Base-by-base conservation (phyloP, 352 stramenopile genomes). In the Globisporangium cederbergense region DNA sequence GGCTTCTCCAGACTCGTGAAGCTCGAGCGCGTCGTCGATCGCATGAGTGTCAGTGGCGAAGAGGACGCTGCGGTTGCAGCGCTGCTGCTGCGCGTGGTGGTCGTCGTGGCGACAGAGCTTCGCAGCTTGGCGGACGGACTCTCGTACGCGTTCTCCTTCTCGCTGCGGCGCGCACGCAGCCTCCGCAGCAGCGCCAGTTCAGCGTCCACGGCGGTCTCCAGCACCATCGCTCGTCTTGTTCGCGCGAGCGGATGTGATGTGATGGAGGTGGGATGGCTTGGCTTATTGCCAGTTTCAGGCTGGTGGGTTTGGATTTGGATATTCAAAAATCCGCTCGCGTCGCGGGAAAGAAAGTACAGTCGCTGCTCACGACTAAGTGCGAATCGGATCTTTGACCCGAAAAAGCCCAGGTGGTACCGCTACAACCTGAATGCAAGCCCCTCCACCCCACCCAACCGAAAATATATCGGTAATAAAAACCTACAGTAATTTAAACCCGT, bases 141-240 rank as follows among this genome's bases (percentile, higher is more conserved):
- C 54, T 62, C 62, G 62, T 59, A 68, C 46, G 54, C 54, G 46
- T 68, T 68, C 34, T 68, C 62, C 30, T 68, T 68, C 32, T 68
- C 62, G n/a, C 62, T 68, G 34, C 62, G 62, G 11, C 62, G 62
- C 36, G 62, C 38, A 53, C 62, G 62, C 54, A 68, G 55, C 25
- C 62, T 50, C 54, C 55, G 54, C 55, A 68, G 54, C 54, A 68
- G 54, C 34, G 62, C 62, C 22, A 68, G 54, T 34, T 68, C 62
- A 3, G 46, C 46, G 25, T 68, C 62, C 34, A 62, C 62, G 5
- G 57, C 34, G 8, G 46, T 54, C 34, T 68, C 55, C 22, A 68
- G 46, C 55, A 68, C 56, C 62, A 59, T 62, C 18, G 25, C 8
- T 57, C 14, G 47, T 42, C 40, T 36, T 25, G 36, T 7, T 25